Conservation (phyloP, 768 basidiomycete species). For the Astraeus odoratus region DNA sequence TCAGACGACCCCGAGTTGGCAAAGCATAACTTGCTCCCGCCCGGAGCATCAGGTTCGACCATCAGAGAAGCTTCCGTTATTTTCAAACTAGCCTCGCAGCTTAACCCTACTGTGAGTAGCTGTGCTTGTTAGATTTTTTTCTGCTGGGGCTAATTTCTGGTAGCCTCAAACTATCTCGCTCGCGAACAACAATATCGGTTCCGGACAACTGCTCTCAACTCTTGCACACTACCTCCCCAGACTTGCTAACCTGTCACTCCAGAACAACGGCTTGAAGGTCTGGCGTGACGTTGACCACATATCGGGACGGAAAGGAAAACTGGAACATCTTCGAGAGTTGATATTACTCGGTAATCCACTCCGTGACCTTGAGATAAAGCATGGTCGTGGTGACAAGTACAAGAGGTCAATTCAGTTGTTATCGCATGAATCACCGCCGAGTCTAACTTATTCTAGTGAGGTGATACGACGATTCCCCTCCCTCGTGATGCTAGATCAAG, state of each 20-base stretch:
- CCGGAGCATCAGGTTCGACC: conserved; percentile 59
- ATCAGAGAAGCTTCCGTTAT: conserved; percentile 71
- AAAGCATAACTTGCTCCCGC: conserved; percentile 62
- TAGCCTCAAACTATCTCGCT: conserved; percentile 80
- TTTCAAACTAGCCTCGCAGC: conserved; percentile 77
- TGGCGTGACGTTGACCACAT: conserved; percentile 68
- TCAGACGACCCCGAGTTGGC: conserved; percentile 69
- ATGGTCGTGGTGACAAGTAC: conserved; percentile 56
- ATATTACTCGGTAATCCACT: conserved; percentile 74
- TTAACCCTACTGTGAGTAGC: conserved; percentile 61
- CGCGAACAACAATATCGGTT: conserved; percentile 66
- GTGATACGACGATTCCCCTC: conserved; percentile 75
- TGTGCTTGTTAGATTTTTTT: not conserved
- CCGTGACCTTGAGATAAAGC: conserved; percentile 50
- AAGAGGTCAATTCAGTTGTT: conserved; percentile 44
- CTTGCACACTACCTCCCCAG: conserved; percentile 72
- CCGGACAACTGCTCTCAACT: conserved; percentile 50
- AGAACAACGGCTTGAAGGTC: conserved; percentile 64
- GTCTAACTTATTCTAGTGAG: conserved; percentile 44
- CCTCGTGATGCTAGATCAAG: conserved; percentile 77
- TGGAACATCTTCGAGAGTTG: conserved; percentile 62
- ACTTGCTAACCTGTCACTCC: conserved; percentile 72
- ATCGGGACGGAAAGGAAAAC: conserved; percentile 48
- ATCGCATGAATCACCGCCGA: not conserved
- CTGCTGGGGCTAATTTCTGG: not conserved